Conservation (phyloP, 202 grass and related monocot species). For the Setaria viridis region DNA sequence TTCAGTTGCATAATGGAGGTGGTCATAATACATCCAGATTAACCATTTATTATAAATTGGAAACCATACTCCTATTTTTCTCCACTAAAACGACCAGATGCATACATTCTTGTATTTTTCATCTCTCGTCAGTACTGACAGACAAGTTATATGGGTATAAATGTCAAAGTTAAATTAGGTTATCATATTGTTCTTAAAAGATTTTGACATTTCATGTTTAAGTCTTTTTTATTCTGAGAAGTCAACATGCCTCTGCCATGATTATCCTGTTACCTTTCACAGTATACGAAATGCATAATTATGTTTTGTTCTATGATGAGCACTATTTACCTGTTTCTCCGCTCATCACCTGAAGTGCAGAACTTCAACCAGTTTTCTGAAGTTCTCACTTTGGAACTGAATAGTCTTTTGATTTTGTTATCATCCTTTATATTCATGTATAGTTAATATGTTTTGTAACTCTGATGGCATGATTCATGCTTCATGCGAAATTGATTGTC, state of each 20-base stretch:
- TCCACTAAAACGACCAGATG: background rate
- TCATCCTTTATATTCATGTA: background rate
- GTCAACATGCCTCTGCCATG: background rate
- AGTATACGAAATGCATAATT: constrained; percentile 1
- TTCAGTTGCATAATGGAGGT: constrained; percentile 7
- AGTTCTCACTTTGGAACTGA: background rate
- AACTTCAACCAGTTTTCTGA: background rate
- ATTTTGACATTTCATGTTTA: background rate
- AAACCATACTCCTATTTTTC: background rate
- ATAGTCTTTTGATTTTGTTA: background rate
- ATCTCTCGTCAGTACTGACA: background rate
- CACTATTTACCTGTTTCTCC: background rate
- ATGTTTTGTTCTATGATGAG: background rate
- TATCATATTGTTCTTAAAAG: background rate
- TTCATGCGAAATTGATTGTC: background rate
- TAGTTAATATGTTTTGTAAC: background rate
- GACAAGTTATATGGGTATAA: background rate
- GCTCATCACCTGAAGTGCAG: background rate
- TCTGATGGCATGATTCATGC: background rate
- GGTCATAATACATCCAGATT: constrained; percentile 22
- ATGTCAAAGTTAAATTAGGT: background rate
- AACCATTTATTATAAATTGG: background rate
- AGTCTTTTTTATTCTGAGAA: background rate
- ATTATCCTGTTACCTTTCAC: background rate
- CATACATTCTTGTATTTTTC: constrained; percentile 9